phyloP scores from a whole-genome alignment of 129 eudicot genomes.

The Flaveria trinervia region DNA sequence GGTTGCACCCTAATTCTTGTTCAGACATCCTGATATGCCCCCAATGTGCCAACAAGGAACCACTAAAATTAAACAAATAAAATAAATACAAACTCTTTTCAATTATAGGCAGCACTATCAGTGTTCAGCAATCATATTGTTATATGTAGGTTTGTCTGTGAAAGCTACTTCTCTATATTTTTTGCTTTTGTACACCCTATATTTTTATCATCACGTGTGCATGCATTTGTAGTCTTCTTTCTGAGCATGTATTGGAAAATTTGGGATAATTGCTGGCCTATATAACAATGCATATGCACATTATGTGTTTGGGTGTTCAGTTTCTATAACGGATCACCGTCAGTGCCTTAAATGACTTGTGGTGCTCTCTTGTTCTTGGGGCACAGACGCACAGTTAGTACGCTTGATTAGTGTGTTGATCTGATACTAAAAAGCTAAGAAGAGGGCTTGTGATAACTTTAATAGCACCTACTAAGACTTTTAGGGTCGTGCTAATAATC shows the following conservation, averaged over 20 bases:
- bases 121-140: constrained; percentile 3
- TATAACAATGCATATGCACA: constrained; percentile 26
- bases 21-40: constrained; percentile 15
- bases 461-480: constrained; percentile 9
- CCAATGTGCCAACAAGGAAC: constrained; percentile 23
- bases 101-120: constrained; percentile 24
- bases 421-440: constrained; percentile 13
- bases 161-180: constrained; percentile 15
- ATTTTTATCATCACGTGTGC: not conserved
- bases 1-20: constrained; percentile 31
- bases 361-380: constrained; percentile 20
- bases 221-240: constrained; percentile 32
- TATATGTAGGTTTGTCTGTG: not conserved
- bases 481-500: constrained; percentile 11
- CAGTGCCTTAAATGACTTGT: constrained; percentile 9
- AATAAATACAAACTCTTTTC: constrained; percentile 8
- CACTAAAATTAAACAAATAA: constrained; percentile 20
- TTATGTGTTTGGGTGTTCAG: not conserved
- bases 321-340: constrained; percentile 21
- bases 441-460: constrained; percentile 17
- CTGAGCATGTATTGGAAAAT: constrained; percentile 10
- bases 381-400: constrained; percentile 2
- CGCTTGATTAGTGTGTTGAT: constrained; percentile 16
- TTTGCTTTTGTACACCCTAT: constrained; percentile 24
- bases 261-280: constrained; percentile 9